Base-by-base conservation (phyloP, 2,329 filamentous ascomycete species). In the Penicillium polonicum region DNA sequence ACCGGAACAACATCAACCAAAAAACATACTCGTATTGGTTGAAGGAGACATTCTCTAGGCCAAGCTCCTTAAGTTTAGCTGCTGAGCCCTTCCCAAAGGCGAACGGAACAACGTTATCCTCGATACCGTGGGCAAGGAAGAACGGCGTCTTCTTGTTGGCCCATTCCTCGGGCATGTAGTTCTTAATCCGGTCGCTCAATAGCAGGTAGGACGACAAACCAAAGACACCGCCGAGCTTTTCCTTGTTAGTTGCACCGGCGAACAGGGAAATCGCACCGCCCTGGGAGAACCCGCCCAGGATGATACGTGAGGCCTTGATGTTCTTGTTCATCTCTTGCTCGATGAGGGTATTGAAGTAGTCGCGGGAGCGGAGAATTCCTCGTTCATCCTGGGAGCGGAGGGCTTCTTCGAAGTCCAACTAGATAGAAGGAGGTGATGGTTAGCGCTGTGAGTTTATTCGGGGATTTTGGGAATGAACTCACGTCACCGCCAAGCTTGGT, bases 191-290 rank as follows among this genome's bases (percentile, higher is more conserved):
- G 61, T 83, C 78, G 62, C 85, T 81, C 46, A 97, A 79, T 21
- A 91, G 81, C 65, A 97, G 77, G 76, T 95, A 97, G 67, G 86
- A 88, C 13, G 90, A 94, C 60, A 97, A 77, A 8, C 88, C 91
- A 61, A 97, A 88, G 62, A 97, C 89, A 61, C 92, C 93, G n/a
- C 86, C 93, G 17, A 97, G 80, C 76, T 91, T 91, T 65, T 84
- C 81, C 45, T 83, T 81, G 64, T 80, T 84, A 5, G 92, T 96
- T 42, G 96, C 77, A 5, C 91, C 92, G 0, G 89, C 82, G 69
- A 97, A 85, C 39, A 97, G 76, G 21, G 91, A 86, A 82, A 97
- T 91, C 56, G 92, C 92, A 52, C 91, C 93, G 58, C 93, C 93
- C 76, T 97, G 85, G 7, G 78, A 82, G 65, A 80, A 81, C 4